phyloP scores from a whole-genome alignment of 768 basidiomycete species.

The Baorangia bicolor region DNA sequence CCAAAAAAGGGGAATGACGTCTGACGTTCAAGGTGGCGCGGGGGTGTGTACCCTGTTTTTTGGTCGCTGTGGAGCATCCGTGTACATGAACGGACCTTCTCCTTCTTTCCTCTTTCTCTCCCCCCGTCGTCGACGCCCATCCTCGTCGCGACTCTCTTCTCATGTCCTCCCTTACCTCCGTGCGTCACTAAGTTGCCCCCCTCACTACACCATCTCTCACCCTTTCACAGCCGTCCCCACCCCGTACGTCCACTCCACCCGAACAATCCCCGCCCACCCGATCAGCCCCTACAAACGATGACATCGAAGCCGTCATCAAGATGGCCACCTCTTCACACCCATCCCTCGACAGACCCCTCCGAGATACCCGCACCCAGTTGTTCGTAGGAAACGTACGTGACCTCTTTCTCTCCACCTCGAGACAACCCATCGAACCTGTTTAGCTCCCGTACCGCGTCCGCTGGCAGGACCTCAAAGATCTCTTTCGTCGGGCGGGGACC shows the following conservation, averaged over 20 bases:
- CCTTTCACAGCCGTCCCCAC: conserved; percentile 12
- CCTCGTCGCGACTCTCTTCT: neutral
- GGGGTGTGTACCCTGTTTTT: conserved; percentile 35
- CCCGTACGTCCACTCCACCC: conserved; percentile 4
- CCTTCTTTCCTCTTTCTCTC: conserved; percentile 7
- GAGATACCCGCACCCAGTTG: conserved; percentile 91
- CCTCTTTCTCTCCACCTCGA: neutral
- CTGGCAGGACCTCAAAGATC: conserved; percentile 99
- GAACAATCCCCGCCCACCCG: conserved; percentile 1
- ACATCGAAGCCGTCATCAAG: conserved; percentile 91
- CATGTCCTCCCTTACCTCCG: conserved; percentile 19
- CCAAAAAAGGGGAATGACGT: conserved; percentile 30
- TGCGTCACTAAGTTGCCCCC: neutral
- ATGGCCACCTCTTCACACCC: conserved; percentile 78
- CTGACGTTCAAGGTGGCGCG: conserved; percentile 34
- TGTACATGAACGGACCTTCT: conserved; percentile 27
- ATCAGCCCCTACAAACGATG: conserved; percentile 63
- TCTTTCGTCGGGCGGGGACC: conserved; percentile 93
- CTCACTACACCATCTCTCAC: no score
- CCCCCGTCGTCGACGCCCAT: neutral
- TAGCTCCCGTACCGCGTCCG: conserved; percentile 95
- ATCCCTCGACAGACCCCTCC: conserved; percentile 49
- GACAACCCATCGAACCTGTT: neutral
- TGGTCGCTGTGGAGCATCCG: conserved; percentile 34
- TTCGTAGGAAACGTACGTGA: conserved; percentile 90